Percentiles rank a stretch among this genome's conserved stretches.
These are phyloP conservation scores for Diaporthe humulicola DNA, from an alignment of 2,329 filamentous ascomycete species.

Conservation along the genomic window DNA sequence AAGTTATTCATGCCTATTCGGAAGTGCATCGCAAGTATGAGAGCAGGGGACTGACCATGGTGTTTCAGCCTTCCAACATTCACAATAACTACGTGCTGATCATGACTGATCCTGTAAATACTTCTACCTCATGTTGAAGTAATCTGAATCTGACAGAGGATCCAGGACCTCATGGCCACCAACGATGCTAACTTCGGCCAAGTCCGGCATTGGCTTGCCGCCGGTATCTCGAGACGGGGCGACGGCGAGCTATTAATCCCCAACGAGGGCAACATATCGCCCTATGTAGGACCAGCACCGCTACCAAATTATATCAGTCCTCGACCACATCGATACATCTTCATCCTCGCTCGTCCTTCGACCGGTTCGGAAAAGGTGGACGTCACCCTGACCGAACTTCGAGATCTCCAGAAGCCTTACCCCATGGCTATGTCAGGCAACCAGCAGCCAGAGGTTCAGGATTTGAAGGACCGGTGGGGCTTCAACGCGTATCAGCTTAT, in stretches of 20 bases:
- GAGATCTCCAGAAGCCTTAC: neutral
- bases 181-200: conserved; percentile 1
- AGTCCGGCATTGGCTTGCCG: neutral
- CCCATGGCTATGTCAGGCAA: neutral
- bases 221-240: neutral
- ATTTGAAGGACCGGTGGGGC: conserved; percentile 17
- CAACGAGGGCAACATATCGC: neutral
- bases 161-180: neutral
- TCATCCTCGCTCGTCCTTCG: neutral
- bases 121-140: neutral
- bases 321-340: neutral
- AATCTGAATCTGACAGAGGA: neutral
- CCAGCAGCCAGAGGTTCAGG: neutral
- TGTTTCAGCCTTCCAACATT: neutral
- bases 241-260: neutral
- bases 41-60: neutral
- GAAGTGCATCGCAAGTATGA: no score
- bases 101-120: conserved; percentile 7
- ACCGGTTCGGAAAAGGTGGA: neutral
- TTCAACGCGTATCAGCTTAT: neutral
- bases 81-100: neutral
- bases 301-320: neutral
- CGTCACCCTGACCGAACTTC: neutral
- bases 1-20: neutral
- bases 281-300: neutral